A percentile compares a stretch with the other conserved stretches of the same genome.
Conservation (phyloP, 306 rosid species). For the Cucurbita moschata region DNA sequence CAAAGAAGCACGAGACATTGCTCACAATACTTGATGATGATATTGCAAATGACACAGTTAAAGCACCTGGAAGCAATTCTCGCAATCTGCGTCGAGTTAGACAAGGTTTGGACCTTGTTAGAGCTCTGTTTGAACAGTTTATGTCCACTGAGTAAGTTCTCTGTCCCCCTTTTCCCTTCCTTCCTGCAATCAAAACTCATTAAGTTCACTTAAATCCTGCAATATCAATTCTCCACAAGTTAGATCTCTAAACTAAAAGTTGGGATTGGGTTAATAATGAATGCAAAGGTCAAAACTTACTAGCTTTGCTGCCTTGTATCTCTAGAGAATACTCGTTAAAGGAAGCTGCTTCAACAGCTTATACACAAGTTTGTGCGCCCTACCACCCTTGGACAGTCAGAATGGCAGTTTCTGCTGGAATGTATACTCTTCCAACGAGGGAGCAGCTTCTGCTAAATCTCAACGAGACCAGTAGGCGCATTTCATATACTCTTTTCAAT, state of each 20-base stretch:
- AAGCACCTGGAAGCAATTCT: conserved; percentile 58
- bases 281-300: not conserved
- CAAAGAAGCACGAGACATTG: conserved; percentile 35
- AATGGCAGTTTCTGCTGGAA: conserved; percentile 88
- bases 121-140: conserved; percentile 64
- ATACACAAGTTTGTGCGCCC: conserved; percentile 75
- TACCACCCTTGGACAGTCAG: conserved; percentile 79
- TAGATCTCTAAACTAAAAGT: not conserved
- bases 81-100: conserved; percentile 88
- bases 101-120: conserved; percentile 88
- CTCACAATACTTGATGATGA: conserved; percentile 40
- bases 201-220: too few relatives aligned
- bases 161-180: not conserved
- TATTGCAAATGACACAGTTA: conserved; percentile 42
- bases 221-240: not conserved
- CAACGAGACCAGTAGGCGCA: conserved; percentile 53
- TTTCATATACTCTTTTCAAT: not conserved
- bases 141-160: conserved; percentile 39
- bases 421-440: conserved; percentile 87
- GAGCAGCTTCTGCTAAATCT: conserved; percentile 66
- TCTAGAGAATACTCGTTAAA: conserved; percentile 45
- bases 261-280: not conserved
- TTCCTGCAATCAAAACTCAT: not conserved
- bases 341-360: conserved; percentile 73
- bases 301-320: not conserved